These are phyloP conservation scores for Penicillium manginii DNA, from an alignment of 495 filamentous ascomycete genomes.

Conservation along the genomic window DNA sequence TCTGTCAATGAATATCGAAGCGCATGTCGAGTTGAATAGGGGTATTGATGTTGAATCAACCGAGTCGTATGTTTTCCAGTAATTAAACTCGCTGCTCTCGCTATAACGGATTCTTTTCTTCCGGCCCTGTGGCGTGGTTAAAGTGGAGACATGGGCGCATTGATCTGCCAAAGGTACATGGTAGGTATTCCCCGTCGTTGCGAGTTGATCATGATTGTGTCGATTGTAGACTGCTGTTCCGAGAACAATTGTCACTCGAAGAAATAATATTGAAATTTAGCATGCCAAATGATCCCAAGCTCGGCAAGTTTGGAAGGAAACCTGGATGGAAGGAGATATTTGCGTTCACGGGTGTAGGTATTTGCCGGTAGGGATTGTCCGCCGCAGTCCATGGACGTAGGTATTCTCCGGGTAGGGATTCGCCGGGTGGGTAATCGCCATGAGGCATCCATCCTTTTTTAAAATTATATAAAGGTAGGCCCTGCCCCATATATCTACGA, in stretches of 20 bases:
- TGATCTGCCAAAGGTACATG: conserved; percentile 11
- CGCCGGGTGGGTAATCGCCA: conserved; percentile 15
- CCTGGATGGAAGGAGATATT: background rate
- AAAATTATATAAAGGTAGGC: conserved; percentile 4
- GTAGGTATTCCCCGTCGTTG: conserved; percentile 19
- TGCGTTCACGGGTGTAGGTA: conserved; percentile 17
- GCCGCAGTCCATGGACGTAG: background rate
- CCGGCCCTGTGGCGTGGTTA: background rate
- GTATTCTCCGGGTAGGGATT: conserved; percentile 6
- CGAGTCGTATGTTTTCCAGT: background rate
- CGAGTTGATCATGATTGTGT: too few relatives aligned
- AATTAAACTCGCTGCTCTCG: background rate
- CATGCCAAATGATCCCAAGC: too few relatives aligned
- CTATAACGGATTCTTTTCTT: conserved; percentile 1
- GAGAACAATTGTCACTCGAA: too few relatives aligned
- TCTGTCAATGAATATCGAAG: too few relatives aligned
- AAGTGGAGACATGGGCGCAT: conserved; percentile 2
- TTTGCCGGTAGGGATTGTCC: conserved; percentile 7
- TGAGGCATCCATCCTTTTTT: conserved; percentile 1
- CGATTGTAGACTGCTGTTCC: too few relatives aligned
- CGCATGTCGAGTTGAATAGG: background rate
- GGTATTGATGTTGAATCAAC: background rate
- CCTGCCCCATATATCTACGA: background rate
- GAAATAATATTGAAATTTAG: too few relatives aligned
- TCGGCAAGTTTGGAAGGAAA: too few relatives aligned